Percentiles rank a stretch among this genome's conserved stretches.
These are phyloP conservation scores for Lactarius hengduanensis DNA, from an alignment of 768 basidiomycete genomes.

Conservation along the genomic window DNA sequence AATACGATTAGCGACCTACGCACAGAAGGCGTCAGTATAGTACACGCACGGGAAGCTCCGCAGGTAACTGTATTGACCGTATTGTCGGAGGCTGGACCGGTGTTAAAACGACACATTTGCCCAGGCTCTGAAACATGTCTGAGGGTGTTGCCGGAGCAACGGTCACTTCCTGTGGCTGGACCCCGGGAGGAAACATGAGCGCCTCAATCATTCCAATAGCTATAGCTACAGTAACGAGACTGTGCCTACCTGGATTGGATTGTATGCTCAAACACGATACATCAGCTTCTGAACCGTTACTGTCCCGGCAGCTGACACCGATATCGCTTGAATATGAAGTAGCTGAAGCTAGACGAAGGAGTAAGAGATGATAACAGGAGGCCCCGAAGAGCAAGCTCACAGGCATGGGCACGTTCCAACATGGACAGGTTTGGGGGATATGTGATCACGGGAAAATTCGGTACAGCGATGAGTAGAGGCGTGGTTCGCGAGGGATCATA, in stretches of 20 bases:
- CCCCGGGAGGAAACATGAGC: background rate
- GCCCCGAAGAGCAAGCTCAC: background rate
- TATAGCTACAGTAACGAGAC: no score
- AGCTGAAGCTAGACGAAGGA: background rate
- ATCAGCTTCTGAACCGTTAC: background rate
- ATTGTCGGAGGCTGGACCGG: background rate
- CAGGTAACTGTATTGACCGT: background rate
- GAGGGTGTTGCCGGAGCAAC: conserved; percentile 4
- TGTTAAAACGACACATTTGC: background rate
- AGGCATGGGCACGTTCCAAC: background rate
- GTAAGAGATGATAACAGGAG: background rate
- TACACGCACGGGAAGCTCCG: conserved; percentile 2
- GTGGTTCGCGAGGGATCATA: no score
- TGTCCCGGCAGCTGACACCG: background rate
- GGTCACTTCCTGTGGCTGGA: background rate
- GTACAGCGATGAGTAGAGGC: background rate
- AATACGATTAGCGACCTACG: background rate
- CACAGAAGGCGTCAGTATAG: background rate
- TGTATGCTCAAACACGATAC: background rate
- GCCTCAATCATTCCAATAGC: no score
- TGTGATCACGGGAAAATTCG: background rate
- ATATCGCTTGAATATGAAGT: conserved; percentile 4
- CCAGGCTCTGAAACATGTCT: background rate
- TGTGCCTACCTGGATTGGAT: background rate
- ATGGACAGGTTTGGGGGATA: background rate